These are phyloP conservation scores for Aspergillus latus DNA, from an alignment of 2,329 filamentous ascomycete species.

Conservation along the genomic window DNA sequence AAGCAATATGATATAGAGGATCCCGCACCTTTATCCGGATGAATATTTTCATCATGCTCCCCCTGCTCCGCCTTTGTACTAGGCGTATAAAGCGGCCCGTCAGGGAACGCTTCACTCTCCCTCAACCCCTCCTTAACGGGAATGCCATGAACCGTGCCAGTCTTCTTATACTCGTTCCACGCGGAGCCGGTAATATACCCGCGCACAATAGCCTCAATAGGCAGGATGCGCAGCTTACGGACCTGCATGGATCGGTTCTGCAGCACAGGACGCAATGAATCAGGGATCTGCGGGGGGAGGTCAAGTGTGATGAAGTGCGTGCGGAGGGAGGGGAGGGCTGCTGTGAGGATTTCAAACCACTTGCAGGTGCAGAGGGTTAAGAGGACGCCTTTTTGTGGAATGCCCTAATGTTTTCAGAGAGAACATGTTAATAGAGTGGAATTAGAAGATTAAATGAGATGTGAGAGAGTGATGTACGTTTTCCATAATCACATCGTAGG, in stretches of 20 bases:
- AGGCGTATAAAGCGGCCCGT: conserved; percentile 71
- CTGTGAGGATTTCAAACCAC: conserved; percentile 65
- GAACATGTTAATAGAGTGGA: conserved; percentile 30
- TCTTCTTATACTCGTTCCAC: conserved; percentile 73
- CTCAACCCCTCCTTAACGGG: conserved; percentile 64
- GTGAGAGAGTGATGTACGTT: conserved; percentile 55
- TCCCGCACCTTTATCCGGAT: conserved; percentile 59
- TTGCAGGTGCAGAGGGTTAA: conserved; percentile 66
- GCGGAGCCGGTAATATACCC: conserved; percentile 86
- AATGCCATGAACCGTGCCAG: conserved; percentile 78
- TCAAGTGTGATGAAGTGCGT: conserved; percentile 64
- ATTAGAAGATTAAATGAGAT: conserved; percentile 22
- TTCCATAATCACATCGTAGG: conserved; percentile 86
- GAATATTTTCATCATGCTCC: conserved; percentile 82
- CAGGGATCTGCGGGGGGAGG: conserved; percentile 54
- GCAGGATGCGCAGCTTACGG: conserved; percentile 70
- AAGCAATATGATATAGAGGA: background rate
- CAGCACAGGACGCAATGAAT: conserved; percentile 53
- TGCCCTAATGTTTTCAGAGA: conserved; percentile 49
- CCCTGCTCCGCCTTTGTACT: conserved; percentile 82
- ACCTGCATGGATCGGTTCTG: conserved; percentile 75
- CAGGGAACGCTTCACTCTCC: conserved; percentile 68
- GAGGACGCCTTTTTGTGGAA: conserved; percentile 66
- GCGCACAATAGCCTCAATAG: conserved; percentile 80
- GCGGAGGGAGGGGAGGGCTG: conserved; percentile 56